Conservation (phyloP, 352 stramenopile species). For the Phytophthora pseudosyringae region DNA sequence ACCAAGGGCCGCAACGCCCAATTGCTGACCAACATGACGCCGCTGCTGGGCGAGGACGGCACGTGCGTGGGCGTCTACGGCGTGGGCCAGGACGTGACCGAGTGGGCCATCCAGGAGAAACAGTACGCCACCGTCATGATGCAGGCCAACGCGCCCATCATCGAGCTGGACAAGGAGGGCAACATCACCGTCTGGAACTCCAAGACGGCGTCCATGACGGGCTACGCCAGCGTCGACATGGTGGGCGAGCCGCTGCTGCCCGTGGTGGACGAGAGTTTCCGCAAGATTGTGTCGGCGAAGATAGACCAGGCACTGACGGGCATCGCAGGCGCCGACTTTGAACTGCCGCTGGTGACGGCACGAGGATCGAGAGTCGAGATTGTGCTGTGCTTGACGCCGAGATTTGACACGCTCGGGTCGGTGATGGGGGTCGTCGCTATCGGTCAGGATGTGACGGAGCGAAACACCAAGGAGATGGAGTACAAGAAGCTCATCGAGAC, state of each 20-base stretch:
- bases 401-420: conserved; percentile 47
- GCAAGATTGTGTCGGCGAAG: conserved; percentile 53
- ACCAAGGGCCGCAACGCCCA: conserved; percentile 49
- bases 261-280: conserved; percentile 55
- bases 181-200: conserved; percentile 77
- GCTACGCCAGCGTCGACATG: conserved; percentile 55
- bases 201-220: conserved; percentile 63
- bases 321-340: conserved; percentile 59
- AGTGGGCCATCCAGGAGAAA: conserved; percentile 58
- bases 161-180: conserved; percentile 78
- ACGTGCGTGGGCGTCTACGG: conserved; percentile 59
- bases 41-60: conserved; percentile 48
- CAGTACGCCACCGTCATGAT: conserved; percentile 80
- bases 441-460: conserved; percentile 67
- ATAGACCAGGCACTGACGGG: conserved; percentile 58
- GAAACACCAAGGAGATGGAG: conserved; percentile 78
- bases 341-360: conserved; percentile 57
- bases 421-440: conserved; percentile 68
- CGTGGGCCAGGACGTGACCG: conserved; percentile 65
- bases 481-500: conserved; percentile 87
- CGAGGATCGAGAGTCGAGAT: conserved; percentile 62
- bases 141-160: conserved; percentile 79
- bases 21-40: conserved; percentile 62
- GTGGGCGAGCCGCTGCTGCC: conserved; percentile 56
- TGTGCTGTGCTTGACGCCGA: conserved; percentile 58